Evolutionary conservation across 345 rosid genomes (phyloP).

Genomic region (Microcos paniculata): DNA sequence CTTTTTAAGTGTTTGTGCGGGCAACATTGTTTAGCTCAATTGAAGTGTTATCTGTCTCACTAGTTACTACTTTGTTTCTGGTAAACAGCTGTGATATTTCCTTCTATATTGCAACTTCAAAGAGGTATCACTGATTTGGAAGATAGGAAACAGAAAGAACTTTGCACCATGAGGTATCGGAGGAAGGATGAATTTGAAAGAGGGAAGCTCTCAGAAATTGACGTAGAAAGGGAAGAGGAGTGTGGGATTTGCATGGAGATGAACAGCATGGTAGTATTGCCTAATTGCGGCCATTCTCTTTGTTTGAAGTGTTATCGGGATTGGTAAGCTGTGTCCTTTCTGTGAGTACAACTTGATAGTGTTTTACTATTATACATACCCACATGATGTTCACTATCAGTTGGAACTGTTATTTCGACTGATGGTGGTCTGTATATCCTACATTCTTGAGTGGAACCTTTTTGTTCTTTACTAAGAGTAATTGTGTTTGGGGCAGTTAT

Average conservation of each 20-base stretch:
- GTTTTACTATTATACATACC: slow-evolving; percentile 4
- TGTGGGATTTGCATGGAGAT: slow-evolving; percentile 83
- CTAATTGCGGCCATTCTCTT: slow-evolving; percentile 72
- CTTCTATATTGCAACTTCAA: slow-evolving; percentile 74
- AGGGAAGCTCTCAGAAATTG: slow-evolving; percentile 48
- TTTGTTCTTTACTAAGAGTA: neutral
- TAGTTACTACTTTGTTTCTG: neutral
- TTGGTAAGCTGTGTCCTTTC: slow-evolving; percentile 45
- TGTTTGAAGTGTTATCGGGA: slow-evolving; percentile 66
- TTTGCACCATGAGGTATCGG: slow-evolving; percentile 43
- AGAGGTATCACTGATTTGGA: slow-evolving; percentile 68
- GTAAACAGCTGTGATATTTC: slow-evolving; percentile 64
- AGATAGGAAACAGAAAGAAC: slow-evolving; percentile 65
- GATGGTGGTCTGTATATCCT: neutral
- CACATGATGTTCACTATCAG: neutral
- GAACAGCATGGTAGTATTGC: slow-evolving; percentile 56
- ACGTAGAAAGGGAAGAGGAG: slow-evolving; percentile 67
- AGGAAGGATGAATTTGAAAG: slow-evolving; percentile 46
- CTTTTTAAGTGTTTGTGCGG: neutral
- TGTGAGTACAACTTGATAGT: too few species aligned
- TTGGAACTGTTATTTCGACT: neutral
- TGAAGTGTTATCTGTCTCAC: neutral
- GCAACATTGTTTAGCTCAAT: neutral
- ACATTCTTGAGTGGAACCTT: neutral
- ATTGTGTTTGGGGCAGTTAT: neutral